Evolutionary conservation across 495 filamentous ascomycete species (phyloP).

Genomic region (Xylaria castorea): DNA sequence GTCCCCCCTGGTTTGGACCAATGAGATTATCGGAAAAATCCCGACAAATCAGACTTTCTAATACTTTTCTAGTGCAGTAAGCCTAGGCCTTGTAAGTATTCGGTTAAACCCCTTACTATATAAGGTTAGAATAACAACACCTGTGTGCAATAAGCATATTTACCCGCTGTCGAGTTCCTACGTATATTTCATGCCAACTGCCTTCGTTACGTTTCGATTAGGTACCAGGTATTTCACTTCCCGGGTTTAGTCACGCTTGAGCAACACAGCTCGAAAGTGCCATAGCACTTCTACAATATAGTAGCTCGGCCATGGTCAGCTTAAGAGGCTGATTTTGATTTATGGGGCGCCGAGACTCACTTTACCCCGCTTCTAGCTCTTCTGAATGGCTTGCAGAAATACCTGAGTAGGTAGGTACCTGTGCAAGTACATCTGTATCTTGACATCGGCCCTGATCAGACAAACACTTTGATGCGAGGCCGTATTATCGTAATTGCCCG

Average conservation of each 20-base stretch:
- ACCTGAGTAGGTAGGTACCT: too few relatives aligned
- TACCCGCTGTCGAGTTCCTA: neutral
- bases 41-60: slow-evolving; percentile 8
- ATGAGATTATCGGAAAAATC: neutral
- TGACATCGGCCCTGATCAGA: neutral
- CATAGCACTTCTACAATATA: too few relatives aligned
- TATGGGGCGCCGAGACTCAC: slow-evolving; percentile 3
- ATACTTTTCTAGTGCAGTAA: neutral
- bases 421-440: neutral
- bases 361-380: neutral
- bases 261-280: too few relatives aligned
- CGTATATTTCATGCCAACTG: too few relatives aligned
- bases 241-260: too few relatives aligned
- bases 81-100: neutral
- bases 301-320: too few relatives aligned
- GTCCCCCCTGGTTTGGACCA: neutral
- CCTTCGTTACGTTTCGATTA: too few relatives aligned
- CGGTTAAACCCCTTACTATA: neutral
- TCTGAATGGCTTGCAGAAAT: too few relatives aligned
- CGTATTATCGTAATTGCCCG: neutral
- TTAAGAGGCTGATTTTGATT: slow-evolving; percentile 1
- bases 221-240: too few relatives aligned
- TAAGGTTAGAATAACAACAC: neutral
- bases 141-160: neutral
- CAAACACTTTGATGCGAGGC: neutral